A percentile compares a stretch with the other conserved stretches of the same genome.
Conservation (phyloP, 2,329 filamentous ascomycete species). For the Cladorrhinum sp. region DNA sequence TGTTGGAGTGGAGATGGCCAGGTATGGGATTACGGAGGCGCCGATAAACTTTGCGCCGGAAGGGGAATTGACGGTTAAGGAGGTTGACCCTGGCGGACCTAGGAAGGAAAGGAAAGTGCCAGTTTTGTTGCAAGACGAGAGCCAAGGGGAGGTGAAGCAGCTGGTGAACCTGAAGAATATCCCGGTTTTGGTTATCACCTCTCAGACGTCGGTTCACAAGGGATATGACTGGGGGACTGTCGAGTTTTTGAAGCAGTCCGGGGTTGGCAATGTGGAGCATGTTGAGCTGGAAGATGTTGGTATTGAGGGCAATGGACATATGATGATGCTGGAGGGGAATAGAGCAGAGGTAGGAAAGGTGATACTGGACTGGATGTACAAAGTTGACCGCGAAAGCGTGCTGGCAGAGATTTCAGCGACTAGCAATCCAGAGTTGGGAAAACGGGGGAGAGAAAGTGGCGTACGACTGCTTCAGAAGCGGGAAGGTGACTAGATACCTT, state of each 20-base stretch:
- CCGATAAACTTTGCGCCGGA: conserved; percentile 3
- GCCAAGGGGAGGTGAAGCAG: not conserved
- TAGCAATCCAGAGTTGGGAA: too few relatives aligned
- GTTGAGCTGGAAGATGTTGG: not conserved
- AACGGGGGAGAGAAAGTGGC: too few relatives aligned
- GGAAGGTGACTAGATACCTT: too few relatives aligned
- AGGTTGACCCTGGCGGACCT: not conserved
- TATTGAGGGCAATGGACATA: conserved; percentile 10
- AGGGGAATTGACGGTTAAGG: not conserved
- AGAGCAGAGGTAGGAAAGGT: conserved; percentile 3
- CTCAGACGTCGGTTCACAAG: conserved; percentile 7
- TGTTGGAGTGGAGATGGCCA: conserved; percentile 1
- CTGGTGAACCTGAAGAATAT: conserved; percentile 3
- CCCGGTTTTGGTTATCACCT: conserved; percentile 6
- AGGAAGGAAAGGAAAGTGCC: not conserved
- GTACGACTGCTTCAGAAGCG: too few relatives aligned
- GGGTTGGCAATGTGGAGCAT: conserved; percentile 7
- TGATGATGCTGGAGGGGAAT: conserved; percentile 10
- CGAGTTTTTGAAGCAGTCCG: conserved; percentile 11
- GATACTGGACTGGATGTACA: conserved; percentile 2
- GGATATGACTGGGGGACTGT: conserved; percentile 14
- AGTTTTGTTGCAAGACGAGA: conserved; percentile 1
- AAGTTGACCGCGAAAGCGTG: too few relatives aligned
- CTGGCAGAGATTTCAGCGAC: too few relatives aligned
- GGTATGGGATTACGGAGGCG: conserved; percentile 9